Percentiles rank a stretch among this genome's conserved stretches.
Evolutionary conservation across 352 stramenopile species (phyloP).

Genomic region (Blastocystis sp.): DNA sequence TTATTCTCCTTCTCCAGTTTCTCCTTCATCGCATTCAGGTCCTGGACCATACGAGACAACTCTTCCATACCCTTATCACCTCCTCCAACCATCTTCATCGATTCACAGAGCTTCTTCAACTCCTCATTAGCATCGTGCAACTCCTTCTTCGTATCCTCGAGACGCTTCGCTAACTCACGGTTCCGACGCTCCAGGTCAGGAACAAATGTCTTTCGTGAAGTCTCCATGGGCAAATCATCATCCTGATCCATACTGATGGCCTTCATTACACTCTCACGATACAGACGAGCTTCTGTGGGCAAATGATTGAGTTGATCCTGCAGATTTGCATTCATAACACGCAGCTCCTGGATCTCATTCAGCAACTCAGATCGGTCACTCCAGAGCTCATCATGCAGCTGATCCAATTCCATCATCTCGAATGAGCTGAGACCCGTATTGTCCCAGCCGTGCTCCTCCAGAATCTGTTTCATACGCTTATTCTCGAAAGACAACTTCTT

Average conservation of each 20-base stretch:
- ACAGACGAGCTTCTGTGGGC: constrained; percentile 21
- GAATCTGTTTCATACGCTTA: not conserved
- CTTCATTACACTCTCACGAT: not conserved
- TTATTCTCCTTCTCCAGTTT: constrained; percentile 29
- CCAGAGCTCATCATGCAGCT: constrained; percentile 14
- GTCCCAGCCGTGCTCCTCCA: not conserved
- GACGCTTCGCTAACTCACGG: not conserved
- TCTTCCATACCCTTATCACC: not conserved
- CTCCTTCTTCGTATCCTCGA: constrained; percentile 43
- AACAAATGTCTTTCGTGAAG: not conserved
- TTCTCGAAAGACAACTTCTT: constrained; percentile 57
- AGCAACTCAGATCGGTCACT: not conserved
- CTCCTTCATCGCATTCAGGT: constrained; percentile 42
- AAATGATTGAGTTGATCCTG: constrained; percentile 38
- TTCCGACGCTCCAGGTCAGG: constrained; percentile 19
- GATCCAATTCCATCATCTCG: constrained; percentile 21
- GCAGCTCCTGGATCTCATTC: not conserved
- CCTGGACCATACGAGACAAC: not conserved
- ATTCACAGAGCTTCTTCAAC: not conserved
- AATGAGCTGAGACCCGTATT: not conserved
- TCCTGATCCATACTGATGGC: not conserved
- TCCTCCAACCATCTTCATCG: not conserved
- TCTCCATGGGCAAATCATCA: not conserved
- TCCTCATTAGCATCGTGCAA: constrained; percentile 13
- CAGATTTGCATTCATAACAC: not conserved